Conservation (phyloP, 2,329 filamentous ascomycete genomes). For the Ophiostoma quercus region DNA sequence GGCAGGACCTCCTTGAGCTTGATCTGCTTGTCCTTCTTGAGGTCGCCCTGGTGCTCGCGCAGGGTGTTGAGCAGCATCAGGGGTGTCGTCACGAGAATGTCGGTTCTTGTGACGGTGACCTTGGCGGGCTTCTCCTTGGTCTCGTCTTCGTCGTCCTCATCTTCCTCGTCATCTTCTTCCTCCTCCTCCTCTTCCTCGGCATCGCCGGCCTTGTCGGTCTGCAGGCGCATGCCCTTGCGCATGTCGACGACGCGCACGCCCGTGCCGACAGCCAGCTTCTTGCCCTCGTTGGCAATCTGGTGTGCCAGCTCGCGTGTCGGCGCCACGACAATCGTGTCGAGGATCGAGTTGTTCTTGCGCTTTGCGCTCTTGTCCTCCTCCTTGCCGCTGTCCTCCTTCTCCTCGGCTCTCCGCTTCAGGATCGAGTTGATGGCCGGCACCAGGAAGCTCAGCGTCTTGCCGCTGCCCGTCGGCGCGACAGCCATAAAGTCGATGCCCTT, state of each 20-base stretch:
- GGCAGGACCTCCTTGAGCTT: slow-evolving; percentile 47
- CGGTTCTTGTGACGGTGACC: slow-evolving; percentile 56
- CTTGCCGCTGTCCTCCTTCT: slow-evolving; percentile 38
- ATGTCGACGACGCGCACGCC: slow-evolving; percentile 75
- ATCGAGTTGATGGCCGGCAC: slow-evolving; percentile 80
- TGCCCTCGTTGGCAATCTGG: slow-evolving; percentile 79
- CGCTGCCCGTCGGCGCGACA: slow-evolving; percentile 90
- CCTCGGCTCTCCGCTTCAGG: slow-evolving; percentile 50
- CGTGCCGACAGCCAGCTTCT: slow-evolving; percentile 67
- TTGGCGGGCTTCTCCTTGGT: neutral
- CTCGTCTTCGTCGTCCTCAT: slow-evolving; percentile 34
- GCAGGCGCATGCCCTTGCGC: slow-evolving; percentile 75
- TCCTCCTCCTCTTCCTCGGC: slow-evolving; percentile 34
- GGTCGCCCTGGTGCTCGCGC: slow-evolving; percentile 34
- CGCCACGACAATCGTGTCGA: slow-evolving; percentile 67
- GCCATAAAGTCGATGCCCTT: slow-evolving; percentile 68
- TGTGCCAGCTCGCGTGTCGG: slow-evolving; percentile 73
- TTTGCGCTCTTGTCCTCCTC: slow-evolving; percentile 34
- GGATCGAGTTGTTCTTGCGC: slow-evolving; percentile 41
- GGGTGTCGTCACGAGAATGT: slow-evolving; percentile 77
- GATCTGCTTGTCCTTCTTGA: slow-evolving; percentile 34
- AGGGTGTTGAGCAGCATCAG: slow-evolving; percentile 72
- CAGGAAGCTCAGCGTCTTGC: slow-evolving; percentile 90
- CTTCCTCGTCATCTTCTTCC: slow-evolving; percentile 31
- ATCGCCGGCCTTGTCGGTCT: slow-evolving; percentile 32